Evolutionary conservation across 2,329 filamentous ascomycete species (phyloP).

Genomic region (Claviceps sp.): DNA sequence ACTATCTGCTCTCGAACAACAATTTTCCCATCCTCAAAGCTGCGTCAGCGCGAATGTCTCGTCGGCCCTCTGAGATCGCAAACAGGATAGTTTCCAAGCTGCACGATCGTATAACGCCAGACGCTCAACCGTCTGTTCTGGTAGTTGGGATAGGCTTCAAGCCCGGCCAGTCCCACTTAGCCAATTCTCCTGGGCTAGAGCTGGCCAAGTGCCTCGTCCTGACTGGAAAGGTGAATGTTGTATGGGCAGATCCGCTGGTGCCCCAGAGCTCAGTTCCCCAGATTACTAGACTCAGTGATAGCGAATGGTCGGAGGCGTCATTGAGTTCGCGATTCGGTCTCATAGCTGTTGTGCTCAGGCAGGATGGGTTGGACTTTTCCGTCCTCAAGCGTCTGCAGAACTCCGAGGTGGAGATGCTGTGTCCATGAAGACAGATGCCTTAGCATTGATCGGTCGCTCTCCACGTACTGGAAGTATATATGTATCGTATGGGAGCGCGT

Average conservation of each 20-base stretch:
- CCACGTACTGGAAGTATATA: neutral
- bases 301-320: slow-evolving; percentile 23
- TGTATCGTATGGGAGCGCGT: neutral
- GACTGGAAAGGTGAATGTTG: slow-evolving; percentile 25
- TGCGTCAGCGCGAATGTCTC: slow-evolving; percentile 30
- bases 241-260: slow-evolving; percentile 31
- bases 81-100: slow-evolving; percentile 21
- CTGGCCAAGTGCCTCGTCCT: slow-evolving; percentile 24
- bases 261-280: slow-evolving; percentile 26
- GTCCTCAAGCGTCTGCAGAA: slow-evolving; percentile 21
- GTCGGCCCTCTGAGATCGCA: slow-evolving; percentile 27
- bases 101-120: slow-evolving; percentile 5
- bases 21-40: slow-evolving; percentile 31
- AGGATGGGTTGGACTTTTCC: slow-evolving; percentile 27
- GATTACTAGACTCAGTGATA: slow-evolving; percentile 23
- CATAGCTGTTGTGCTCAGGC: slow-evolving; percentile 30
- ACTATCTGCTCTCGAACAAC: slow-evolving; percentile 36
- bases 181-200: slow-evolving; percentile 33
- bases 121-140: slow-evolving; percentile 19
- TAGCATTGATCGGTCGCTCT: neutral
- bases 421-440: slow-evolving; percentile 6
- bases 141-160: slow-evolving; percentile 39
- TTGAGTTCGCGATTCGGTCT: slow-evolving; percentile 27
- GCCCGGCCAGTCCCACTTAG: slow-evolving; percentile 31
- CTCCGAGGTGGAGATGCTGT: slow-evolving; percentile 27